A percentile compares a stretch with the other conserved stretches of the same genome.
Conservation (phyloP, 2,329 filamentous ascomycete species). For the Alternaria incomplexa region DNA sequence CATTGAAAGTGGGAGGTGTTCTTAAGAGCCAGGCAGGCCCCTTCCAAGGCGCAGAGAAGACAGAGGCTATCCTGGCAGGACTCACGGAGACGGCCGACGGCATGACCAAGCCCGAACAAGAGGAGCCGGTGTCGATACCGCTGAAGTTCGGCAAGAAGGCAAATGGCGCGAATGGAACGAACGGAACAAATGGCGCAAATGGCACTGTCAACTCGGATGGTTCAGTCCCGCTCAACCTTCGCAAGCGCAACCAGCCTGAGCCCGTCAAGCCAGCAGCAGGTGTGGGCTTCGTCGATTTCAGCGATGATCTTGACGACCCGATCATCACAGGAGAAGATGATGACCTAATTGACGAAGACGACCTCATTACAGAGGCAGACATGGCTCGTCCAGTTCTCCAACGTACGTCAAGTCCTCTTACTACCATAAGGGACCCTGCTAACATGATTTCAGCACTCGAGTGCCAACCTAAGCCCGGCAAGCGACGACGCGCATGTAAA, state of each 20-base stretch:
- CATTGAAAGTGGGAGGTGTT: constrained; percentile 72
- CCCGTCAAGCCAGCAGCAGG: constrained; percentile 42
- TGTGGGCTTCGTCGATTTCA: constrained; percentile 64
- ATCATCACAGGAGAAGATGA: constrained; percentile 69
- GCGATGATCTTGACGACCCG: constrained; percentile 65
- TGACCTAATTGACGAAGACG: constrained; percentile 90
- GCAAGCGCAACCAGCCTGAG: constrained; percentile 52
- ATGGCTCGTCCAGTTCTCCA: constrained; percentile 76
- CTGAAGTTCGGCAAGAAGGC: constrained; percentile 70
- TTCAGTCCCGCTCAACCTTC: constrained; percentile 44
- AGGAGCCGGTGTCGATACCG: constrained; percentile 63
- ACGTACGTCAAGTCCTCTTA: constrained; percentile 65
- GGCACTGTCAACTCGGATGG: constrained; percentile 42
- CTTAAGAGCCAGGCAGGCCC: constrained; percentile 72
- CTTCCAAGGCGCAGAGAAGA: constrained; percentile 62
- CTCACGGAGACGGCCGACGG: constrained; percentile 68
- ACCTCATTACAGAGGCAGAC: constrained; percentile 84
- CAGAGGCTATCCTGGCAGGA: constrained; percentile 86
- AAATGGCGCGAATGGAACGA: constrained; percentile 30
- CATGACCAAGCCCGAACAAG: constrained; percentile 75
- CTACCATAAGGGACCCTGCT: neutral
- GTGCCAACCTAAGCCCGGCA: constrained; percentile 85
- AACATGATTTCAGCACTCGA: constrained; percentile 68
- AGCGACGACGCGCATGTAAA: constrained; percentile 92
- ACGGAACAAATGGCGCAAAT: constrained; percentile 29